Percentiles rank a stretch among this genome's conserved stretches.
Evolutionary conservation across 176 grass and related monocot genomes (phyloP).

Genomic region (Cocos nucifera): DNA sequence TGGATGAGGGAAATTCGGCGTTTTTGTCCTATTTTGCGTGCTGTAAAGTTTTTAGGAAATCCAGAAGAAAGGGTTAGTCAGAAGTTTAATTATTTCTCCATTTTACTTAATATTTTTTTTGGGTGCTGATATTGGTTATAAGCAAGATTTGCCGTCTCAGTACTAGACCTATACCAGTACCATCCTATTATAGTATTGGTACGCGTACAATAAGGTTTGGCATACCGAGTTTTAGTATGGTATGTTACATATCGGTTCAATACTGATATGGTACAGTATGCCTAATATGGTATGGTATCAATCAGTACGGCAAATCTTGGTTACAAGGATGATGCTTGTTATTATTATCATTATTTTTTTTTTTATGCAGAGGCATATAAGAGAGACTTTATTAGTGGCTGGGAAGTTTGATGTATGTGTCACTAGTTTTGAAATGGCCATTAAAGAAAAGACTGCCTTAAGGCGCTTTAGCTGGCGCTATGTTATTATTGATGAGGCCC

Average conservation of each 20-base stretch:
- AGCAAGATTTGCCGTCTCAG: no score
- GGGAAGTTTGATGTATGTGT: constrained; percentile 91
- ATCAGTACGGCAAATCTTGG: not conserved
- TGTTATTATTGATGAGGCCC: constrained; percentile 88
- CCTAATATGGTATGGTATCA: no score
- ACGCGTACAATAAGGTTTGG: no score
- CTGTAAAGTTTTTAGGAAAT: constrained; percentile 91
- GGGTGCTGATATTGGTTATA: not conserved
- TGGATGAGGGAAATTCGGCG: constrained; percentile 96
- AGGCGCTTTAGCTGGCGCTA: constrained; percentile 85
- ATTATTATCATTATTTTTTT: constrained; percentile 12
- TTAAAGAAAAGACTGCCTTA: constrained; percentile 73
- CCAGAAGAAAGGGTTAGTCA: constrained; percentile 84
- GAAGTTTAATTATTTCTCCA: not conserved
- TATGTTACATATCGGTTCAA: no score
- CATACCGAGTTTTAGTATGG: no score
- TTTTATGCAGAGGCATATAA: constrained; percentile 62
- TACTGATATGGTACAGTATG: no score
- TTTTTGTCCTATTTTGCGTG: constrained; percentile 75
- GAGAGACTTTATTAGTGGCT: constrained; percentile 73
- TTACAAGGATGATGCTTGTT: not conserved
- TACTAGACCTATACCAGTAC: no score
- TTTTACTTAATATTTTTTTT: not conserved
- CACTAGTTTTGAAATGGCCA: constrained; percentile 95
- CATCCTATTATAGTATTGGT: no score